These are phyloP conservation scores for Candida berthetii DNA, from an alignment of 805 yeast species.

Conservation along the genomic window DNA sequence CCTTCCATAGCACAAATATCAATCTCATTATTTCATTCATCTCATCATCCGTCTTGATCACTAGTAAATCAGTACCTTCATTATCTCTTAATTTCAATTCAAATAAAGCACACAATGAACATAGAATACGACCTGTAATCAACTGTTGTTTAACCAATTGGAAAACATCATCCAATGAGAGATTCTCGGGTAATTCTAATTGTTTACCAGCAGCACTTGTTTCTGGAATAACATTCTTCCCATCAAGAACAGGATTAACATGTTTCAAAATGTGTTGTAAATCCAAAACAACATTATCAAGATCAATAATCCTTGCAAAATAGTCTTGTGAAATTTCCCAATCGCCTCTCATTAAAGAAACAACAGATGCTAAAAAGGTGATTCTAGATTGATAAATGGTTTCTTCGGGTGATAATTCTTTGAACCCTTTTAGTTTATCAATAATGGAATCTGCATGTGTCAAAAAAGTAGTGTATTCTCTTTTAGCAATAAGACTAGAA, in stretches of 20 bases:
- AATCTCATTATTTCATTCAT: slow-evolving; percentile 4
- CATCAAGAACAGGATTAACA: slow-evolving; percentile 18
- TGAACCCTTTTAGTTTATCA: not conserved
- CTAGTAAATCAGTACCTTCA: slow-evolving; percentile 6
- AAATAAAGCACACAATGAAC: slow-evolving; percentile 26
- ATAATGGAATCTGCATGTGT: slow-evolving; percentile 15
- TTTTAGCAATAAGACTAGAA: slow-evolving; percentile 19
- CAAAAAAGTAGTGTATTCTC: slow-evolving; percentile 20
- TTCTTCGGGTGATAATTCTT: not conserved
- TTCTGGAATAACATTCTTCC: slow-evolving; percentile 3
- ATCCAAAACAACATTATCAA: not conserved
- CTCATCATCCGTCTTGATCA: not conserved
- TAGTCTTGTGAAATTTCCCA: slow-evolving; percentile 4
- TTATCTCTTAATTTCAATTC: slow-evolving; percentile 17
- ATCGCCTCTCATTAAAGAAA: slow-evolving; percentile 19
- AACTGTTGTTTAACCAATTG: slow-evolving; percentile 17
- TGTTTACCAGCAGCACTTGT: not conserved
- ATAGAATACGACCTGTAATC: slow-evolving; percentile 28
- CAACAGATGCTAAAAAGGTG: slow-evolving; percentile 11
- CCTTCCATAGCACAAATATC: slow-evolving; percentile 18
- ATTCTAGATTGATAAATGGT: slow-evolving; percentile 1
- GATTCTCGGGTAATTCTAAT: slow-evolving; percentile 1
- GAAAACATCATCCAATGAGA: slow-evolving; percentile 16
- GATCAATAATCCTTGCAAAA: slow-evolving; percentile 1
- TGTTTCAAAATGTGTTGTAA: slow-evolving; percentile 11